Base-by-base conservation (phyloP, 495 filamentous ascomycete genomes). In the Diplogelasinospora grovesii region DNA sequence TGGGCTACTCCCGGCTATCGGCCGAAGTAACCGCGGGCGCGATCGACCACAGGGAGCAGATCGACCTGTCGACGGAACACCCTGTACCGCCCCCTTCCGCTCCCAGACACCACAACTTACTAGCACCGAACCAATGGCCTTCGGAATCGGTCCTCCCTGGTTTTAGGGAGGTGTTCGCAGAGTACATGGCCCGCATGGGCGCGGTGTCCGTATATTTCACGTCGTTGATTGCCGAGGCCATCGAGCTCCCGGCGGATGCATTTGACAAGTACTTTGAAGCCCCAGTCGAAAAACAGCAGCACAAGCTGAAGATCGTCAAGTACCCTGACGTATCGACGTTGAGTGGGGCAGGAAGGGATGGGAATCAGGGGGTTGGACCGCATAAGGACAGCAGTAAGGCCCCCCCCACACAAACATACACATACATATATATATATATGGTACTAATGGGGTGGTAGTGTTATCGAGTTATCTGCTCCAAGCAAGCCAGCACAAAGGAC, bases 41-140 rank as follows among this genome's bases (percentile, higher is more conserved):
- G 5, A 63, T 73, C 44, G 82, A 86, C 63, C 75, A 79, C 67
- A 74, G 92, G 3, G 92, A 98, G 54, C 90, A 96, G 57, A 85
- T 96, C 47, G 90, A 98, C 66, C 75, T 95, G 37, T 81, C 82
- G 22, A 83, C 85, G 0, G 81, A 87, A 29, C 78, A 90, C 37
- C 72, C 83, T 0, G 46, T 82, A 0, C 86, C 83, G 0, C 64
- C 58, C 0, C 69, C 77, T 0, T 59, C 60, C 13, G 78, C 82
- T 24, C 89, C 89, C 1, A 59, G 79, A 4, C 90, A 90, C 61
- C 73, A 81, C 49, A 87, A 89, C 56, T 77, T 96, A 18, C 74
- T 81, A 13, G 86, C 82, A 11, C 89, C 89, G 0, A 94, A 90
- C 53, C 85, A 94, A 73, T 98, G 92, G 92, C 92, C 92, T 0